phyloP scores from a whole-genome alignment of 2,329 filamentous ascomycete species.

The Trichoderma pleuroti region DNA sequence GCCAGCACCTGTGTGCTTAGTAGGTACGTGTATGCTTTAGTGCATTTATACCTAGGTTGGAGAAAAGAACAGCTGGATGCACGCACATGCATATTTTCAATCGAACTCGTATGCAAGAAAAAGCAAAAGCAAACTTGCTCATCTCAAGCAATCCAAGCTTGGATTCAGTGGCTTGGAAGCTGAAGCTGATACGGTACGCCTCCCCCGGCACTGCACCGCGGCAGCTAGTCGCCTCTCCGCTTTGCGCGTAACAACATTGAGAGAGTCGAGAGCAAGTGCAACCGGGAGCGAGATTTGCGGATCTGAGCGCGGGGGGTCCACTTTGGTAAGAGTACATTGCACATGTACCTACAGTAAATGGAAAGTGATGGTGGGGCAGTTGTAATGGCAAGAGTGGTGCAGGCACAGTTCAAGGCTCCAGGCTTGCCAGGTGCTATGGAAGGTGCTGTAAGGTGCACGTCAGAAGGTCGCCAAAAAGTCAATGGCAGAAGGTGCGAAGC shows the following conservation, averaged over 20 bases:
- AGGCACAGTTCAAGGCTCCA: neutral
- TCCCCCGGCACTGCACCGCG: neutral
- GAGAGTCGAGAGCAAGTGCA: neutral
- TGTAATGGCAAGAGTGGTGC: neutral
- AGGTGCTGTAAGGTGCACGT: neutral
- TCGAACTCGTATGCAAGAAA: no score
- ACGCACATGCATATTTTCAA: neutral
- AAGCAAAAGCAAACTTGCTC: neutral
- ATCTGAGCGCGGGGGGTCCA: neutral
- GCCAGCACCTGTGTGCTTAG: no score
- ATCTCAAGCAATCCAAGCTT: no score
- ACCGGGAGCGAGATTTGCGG: neutral
- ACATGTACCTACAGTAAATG: neutral
- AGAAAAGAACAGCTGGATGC: neutral
- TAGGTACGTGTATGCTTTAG: neutral
- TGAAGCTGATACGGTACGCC: neutral
- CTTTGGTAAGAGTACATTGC: neutral
- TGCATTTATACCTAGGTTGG: neutral
- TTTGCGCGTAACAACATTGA: neutral
- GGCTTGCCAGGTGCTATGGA: neutral
- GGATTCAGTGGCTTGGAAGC: neutral
- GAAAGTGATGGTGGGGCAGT: neutral
- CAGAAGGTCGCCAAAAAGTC: neutral
- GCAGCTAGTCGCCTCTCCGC: neutral
- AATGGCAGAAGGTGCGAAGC: neutral